Conservation (phyloP, 192 early-diverging fungal species). For the Rhizoclosmatium globosum region DNA sequence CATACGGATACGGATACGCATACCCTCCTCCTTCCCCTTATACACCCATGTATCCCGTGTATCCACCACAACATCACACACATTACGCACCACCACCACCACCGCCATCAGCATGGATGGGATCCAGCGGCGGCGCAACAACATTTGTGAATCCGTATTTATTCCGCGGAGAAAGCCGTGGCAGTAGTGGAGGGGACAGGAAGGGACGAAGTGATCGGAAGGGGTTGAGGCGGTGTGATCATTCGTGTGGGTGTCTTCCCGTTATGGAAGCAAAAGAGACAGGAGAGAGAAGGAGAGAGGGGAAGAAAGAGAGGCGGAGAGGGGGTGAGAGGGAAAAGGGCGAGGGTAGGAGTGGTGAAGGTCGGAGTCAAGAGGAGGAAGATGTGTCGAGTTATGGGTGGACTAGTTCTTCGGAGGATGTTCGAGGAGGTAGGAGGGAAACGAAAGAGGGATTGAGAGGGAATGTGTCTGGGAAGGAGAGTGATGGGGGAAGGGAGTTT, state of each 20-base stretch:
- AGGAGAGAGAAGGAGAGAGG: background rate
- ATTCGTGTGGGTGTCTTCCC: constrained; percentile 9
- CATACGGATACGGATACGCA: background rate
- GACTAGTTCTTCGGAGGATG: background rate
- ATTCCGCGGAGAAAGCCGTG: background rate
- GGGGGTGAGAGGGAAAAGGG: background rate
- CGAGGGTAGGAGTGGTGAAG: background rate
- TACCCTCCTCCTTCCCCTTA: constrained; percentile 1
- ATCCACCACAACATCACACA: background rate
- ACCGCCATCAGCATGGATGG: background rate
- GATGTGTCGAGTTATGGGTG: background rate
- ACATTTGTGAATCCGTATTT: background rate
- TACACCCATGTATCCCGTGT: background rate
- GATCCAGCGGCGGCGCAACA: background rate
- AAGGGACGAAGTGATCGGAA: background rate
- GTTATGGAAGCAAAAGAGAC: background rate
- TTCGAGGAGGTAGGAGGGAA: background rate
- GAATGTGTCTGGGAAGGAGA: background rate
- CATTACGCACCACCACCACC: background rate
- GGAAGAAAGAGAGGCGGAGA: background rate
- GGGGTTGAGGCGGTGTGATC: background rate
- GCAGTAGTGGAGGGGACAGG: background rate
- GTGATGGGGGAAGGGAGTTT: background rate
- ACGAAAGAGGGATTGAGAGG: background rate
- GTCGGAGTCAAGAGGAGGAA: background rate